phyloP scores from a whole-genome alignment of 1,139 yeast genomes.

The Pichia sp. region DNA sequence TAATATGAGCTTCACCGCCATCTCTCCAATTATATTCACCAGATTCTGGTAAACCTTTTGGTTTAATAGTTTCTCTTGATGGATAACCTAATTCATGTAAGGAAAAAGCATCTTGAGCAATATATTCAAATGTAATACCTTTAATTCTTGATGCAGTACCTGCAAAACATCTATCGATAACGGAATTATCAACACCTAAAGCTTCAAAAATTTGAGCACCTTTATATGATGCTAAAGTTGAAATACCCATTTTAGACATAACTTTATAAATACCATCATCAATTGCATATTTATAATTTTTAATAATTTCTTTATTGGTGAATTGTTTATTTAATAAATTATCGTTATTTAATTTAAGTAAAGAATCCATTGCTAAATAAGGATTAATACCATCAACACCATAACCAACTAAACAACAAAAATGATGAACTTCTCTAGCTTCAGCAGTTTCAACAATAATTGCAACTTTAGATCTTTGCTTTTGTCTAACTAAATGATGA shows the following conservation, averaged over 20 bases:
- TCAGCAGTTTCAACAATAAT: conserved; percentile 89
- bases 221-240: conserved; percentile 93
- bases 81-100: conserved; percentile 93
- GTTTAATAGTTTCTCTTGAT: conserved; percentile 61
- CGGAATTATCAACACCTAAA: conserved; percentile 90
- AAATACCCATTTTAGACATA: conserved; percentile 99
- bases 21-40: conserved; percentile 99
- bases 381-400: conserved; percentile 98
- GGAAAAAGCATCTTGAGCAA: conserved; percentile 94
- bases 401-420: conserved; percentile 89
- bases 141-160: conserved; percentile 97
- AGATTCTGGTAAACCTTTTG: conserved; percentile 77
- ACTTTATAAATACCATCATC: conserved; percentile 93
- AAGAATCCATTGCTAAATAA: conserved; percentile 84
- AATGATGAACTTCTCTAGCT: conserved; percentile 96
- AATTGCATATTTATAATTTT: conserved; percentile 74
- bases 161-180: conserved; percentile 90
- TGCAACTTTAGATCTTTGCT: conserved; percentile 95
- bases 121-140: conserved; percentile 91
- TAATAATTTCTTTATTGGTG: conserved; percentile 53
- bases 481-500: conserved; percentile 91
- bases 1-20: conserved; percentile 94
- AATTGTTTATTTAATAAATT: conserved; percentile 59
- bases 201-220: conserved; percentile 99
- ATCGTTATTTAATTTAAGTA: conserved; percentile 78